Evolutionary conservation across 2,329 filamentous ascomycete genomes (phyloP), one percentile per base, ranked within the genome.

Genomic region (Colletotrichum sp.): DNA sequence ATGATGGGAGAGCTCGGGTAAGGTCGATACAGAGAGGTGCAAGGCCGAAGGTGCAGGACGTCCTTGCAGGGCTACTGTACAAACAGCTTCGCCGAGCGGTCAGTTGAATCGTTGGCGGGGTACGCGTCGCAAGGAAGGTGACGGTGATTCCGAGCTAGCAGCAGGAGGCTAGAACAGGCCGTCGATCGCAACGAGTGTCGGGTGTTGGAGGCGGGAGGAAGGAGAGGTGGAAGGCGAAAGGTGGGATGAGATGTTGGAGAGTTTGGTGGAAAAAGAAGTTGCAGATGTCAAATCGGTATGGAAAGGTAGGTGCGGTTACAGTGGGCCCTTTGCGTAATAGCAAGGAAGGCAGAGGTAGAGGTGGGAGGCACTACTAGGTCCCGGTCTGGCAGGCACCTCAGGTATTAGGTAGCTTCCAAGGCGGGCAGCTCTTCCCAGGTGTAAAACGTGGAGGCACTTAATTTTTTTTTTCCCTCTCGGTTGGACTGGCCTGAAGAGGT

Each of bases 11-110:
- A 77, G 70, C 73, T 69, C 75, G 70, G 77, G 72, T 68, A 72
- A 72, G 78, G 36, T 34, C 73, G 74, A 60, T 68, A 74, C 64
- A 76, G 78, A 76, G 78, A 77, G 78, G 79, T 83, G 79, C 82
- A 75, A 82, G 82, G 82, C 82, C 83, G 83, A 52, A 52, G 80
- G 85, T 86, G 85, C 85, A 86, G 84, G 84, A 83, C 85, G 84
- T 81, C 84, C 81, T 80, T 77, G 79, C 74, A 68, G 65, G 59
- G 63, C 44, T 26, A 28, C 64, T 52, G 74, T 73, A 64, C 71
- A 82, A 70, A 82, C 79, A 85, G 84, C 81, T 85, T 80, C 78
- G 80, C 81, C 80, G 65, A 71, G 71, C 39, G 39, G 48, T 52
- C 18, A n/a, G 32, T 55, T 32, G n/a, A 22, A 22, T 48, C 30